These are phyloP conservation scores for Trichophyton benhamiae DNA, from an alignment of 2,329 filamentous ascomycete species.

Conservation along the genomic window DNA sequence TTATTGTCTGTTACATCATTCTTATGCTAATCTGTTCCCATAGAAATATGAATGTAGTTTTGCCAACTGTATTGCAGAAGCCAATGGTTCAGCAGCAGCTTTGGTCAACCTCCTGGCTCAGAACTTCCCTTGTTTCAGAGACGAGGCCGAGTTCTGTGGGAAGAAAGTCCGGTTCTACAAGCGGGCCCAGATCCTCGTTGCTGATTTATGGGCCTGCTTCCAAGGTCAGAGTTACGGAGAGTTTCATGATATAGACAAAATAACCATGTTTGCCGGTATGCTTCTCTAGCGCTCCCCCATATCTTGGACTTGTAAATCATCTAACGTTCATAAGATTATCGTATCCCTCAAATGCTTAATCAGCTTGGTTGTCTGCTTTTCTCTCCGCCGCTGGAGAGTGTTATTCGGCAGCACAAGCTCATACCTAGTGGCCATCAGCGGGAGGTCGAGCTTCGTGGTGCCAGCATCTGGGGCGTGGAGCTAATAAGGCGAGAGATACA, in stretches of 20 bases:
- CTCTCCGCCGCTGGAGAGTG: slow-evolving; percentile 62
- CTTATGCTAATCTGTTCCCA: slow-evolving; percentile 1
- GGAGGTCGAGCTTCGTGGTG: slow-evolving; percentile 82
- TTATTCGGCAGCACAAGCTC: slow-evolving; percentile 51
- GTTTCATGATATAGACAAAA: slow-evolving; percentile 83
- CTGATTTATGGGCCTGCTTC: slow-evolving; percentile 94
- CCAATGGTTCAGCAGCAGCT: slow-evolving; percentile 64
- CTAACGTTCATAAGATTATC: slow-evolving; percentile 53
- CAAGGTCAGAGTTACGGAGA: slow-evolving; percentile 64
- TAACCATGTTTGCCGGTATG: slow-evolving; percentile 84
- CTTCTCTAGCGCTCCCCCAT: too few species aligned
- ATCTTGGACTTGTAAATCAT: too few species aligned
- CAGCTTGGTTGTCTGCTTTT: slow-evolving; percentile 72
- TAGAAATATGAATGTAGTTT: slow-evolving; percentile 68
- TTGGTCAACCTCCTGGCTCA: slow-evolving; percentile 76
- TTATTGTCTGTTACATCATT: neutral
- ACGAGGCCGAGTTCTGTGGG: slow-evolving; percentile 64
- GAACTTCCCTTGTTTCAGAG: slow-evolving; percentile 75
- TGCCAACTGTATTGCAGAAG: slow-evolving; percentile 57
- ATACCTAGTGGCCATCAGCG: slow-evolving; percentile 62
- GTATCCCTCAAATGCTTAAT: slow-evolving; percentile 85
- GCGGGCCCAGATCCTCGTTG: slow-evolving; percentile 88
- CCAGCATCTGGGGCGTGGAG: slow-evolving; percentile 94
- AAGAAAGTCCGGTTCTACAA: slow-evolving; percentile 75
- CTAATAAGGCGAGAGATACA: slow-evolving; percentile 68